phyloP scores from a whole-genome alignment of 164 flowering plant genomes.

The Houttuynia cordata region DNA sequence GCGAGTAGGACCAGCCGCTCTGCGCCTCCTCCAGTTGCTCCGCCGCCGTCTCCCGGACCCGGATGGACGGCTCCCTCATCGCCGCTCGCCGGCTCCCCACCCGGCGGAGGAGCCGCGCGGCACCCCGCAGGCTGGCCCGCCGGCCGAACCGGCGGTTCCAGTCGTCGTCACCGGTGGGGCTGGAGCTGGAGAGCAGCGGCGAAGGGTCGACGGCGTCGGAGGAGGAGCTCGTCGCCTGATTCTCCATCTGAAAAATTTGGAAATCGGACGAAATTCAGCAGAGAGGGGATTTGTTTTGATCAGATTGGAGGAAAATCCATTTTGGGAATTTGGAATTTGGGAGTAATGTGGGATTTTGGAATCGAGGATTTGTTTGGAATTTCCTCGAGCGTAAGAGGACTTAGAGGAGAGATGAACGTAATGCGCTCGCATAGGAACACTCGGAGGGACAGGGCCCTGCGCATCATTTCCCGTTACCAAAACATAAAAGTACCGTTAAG shows the following conservation, averaged over 20 bases:
- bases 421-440: no score
- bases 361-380: no score
- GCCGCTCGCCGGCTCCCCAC: slow-evolving; percentile 34
- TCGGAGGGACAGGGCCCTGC: no score
- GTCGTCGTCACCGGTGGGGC: slow-evolving; percentile 13
- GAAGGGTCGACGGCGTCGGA: slow-evolving; percentile 24
- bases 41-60: slow-evolving; percentile 46
- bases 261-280: background rate
- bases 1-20: slow-evolving; percentile 53
- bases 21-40: slow-evolving; percentile 54
- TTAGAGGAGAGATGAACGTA: no score
- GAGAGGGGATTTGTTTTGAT: background rate
- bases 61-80: slow-evolving; percentile 49
- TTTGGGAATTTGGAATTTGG: no score
- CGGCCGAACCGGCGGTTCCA: slow-evolving; percentile 25
- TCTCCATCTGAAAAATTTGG: background rate
- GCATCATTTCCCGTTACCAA: no score
- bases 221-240: background rate
- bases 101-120: slow-evolving; percentile 36
- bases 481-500: no score
- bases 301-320: no score
- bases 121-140: slow-evolving; percentile 41
- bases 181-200: slow-evolving; percentile 28
- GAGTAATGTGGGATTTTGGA: no score
- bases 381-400: no score